Conservation (phyloP, 768 basidiomycete genomes). For the Sarcodon aspratus region DNA sequence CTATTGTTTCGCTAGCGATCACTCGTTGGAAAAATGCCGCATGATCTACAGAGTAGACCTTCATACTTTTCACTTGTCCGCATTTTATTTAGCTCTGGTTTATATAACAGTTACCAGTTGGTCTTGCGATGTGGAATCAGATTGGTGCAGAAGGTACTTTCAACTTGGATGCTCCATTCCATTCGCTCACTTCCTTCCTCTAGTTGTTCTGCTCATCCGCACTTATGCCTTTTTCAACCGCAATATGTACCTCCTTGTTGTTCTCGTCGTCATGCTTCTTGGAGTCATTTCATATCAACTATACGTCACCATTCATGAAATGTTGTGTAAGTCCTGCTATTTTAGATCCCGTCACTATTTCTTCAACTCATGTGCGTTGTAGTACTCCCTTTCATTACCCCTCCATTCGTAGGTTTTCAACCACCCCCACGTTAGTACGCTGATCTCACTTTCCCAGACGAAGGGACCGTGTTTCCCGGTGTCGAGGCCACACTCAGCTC, state of each 20-base stretch:
- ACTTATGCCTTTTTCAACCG: conserved; percentile 83
- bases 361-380: conserved; percentile 1
- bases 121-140: conserved; percentile 82
- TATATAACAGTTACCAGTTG: conserved; percentile 54
- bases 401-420: conserved; percentile 38
- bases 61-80: conserved; percentile 1
- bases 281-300: conserved; percentile 76
- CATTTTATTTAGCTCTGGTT: not conserved
- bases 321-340: conserved; percentile 46
- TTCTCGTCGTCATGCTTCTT: conserved; percentile 52
- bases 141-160: conserved; percentile 65
- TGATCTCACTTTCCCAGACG: conserved; percentile 17
- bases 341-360: conserved; percentile 21
- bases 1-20: conserved; percentile 65
- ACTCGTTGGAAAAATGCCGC: conserved; percentile 50
- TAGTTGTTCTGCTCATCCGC: conserved; percentile 71
- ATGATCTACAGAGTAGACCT: conserved; percentile 52
- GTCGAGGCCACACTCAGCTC: conserved; percentile 76
- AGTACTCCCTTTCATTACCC: conserved; percentile 59
- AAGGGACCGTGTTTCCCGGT: conserved; percentile 69
- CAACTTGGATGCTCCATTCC: conserved; percentile 29
- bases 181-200: conserved; percentile 40
- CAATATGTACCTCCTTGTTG: conserved; percentile 53
- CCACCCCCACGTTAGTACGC: not conserved
- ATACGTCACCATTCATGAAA: conserved; percentile 68